Evolutionary conservation across 2,329 filamentous ascomycete genomes (phyloP), one percentile per base, ranked within the genome.

Genomic region (Alternaria gaisen): DNA sequence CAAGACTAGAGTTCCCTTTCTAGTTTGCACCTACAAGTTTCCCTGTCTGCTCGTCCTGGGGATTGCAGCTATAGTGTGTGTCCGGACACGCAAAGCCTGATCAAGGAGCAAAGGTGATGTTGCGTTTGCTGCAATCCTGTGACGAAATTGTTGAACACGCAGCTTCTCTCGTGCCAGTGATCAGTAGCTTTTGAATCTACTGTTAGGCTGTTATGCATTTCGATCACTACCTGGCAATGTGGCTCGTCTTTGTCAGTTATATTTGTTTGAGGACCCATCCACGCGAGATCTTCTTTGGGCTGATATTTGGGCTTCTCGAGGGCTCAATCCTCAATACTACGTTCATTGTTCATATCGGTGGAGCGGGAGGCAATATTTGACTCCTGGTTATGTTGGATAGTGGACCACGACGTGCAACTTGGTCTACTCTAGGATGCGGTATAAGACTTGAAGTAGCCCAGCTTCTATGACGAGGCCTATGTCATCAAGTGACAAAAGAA

Each of bases 51-150:
- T 72, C 69, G 3, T 77, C 73, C 5, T 57, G 26, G 58, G 80
- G 81, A 40, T 80, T 77, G 65, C 81, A 83, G 58, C 82, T 83
- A 64, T 75, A 83, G 63, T 11, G 83, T 85, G 60, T 85, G 83
- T 0, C 83, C 82, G 71, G 84, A 85, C 0, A 77, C 82, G 83
- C 82, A 85, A 0, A 82, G 30, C 66, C 72, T 79, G 18, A 84
- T 81, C 2, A 58, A 68, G 0, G 20, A 24, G 28, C 65, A 77
- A 1, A 5, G 67, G 68, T 78, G 84, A 64, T 80, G 83, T 4
- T 5, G 2, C 60, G 82, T 71, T 0, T 28, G 26, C 0, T 69
- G 68, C 34, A 84, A 58, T 57, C 84, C 79, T 0, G 80, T 83
- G 0, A 74, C 71, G 61, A 85, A 84, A 5, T 73, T 81, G 1